Percentiles rank a stretch among this genome's conserved stretches.
These are phyloP conservation scores for Colletotrichum liriopes DNA, from an alignment of 2,329 filamentous ascomycete species.

Conservation along the genomic window DNA sequence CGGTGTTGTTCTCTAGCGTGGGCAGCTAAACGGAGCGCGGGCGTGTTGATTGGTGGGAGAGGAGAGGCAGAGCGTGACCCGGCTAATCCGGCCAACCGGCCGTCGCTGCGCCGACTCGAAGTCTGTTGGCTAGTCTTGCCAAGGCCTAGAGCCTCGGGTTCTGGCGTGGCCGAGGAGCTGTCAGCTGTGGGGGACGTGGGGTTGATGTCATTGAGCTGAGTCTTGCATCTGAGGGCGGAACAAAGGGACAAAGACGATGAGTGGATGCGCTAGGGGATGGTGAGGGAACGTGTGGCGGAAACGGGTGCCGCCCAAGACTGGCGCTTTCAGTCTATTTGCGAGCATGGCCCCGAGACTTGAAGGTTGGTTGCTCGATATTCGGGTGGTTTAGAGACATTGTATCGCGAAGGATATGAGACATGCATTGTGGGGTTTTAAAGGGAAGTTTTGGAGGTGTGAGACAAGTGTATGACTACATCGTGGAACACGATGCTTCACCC, in stretches of 20 bases:
- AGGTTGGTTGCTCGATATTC: not conserved
- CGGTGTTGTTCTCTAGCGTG: not conserved
- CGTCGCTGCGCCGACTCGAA: not conserved
- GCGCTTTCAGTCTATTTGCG: not conserved
- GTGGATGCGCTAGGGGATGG: not conserved
- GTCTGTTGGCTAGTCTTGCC: not conserved
- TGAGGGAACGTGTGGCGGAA: conserved; percentile 6
- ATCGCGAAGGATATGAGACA: conserved; percentile 2
- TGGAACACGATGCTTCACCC: too few species aligned
- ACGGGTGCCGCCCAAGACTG: not conserved
- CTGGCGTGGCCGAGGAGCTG: not conserved
- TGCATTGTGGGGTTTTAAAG: not conserved
- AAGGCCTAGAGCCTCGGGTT: not conserved
- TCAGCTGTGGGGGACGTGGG: not conserved
- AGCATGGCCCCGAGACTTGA: not conserved
- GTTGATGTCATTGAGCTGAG: conserved; percentile 8
- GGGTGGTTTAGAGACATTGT: not conserved
- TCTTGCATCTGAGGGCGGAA: not conserved
- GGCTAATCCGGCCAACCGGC: conserved; percentile 13
- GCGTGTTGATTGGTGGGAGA: not conserved
- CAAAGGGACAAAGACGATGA: conserved; percentile 7
- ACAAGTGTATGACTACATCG: not conserved
- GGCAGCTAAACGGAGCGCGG: not conserved
- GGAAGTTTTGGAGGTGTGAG: too few species aligned
- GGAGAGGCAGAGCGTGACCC: not conserved